Evolutionary conservation across 345 rosid genomes (phyloP).

Genomic region (Lumnitzera littorea): DNA sequence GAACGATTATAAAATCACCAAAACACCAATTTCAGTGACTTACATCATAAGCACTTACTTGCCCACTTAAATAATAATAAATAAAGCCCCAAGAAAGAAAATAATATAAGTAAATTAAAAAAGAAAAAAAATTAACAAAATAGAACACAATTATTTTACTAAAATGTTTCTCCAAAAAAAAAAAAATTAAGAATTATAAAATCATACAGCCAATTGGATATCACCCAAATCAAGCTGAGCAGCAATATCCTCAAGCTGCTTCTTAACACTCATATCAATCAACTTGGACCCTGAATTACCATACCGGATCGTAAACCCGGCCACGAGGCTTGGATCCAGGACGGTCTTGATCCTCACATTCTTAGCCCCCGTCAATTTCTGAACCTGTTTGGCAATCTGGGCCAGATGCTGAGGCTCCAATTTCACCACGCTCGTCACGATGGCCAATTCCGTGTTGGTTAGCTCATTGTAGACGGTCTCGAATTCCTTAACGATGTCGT

Average conservation of each 20-base stretch:
- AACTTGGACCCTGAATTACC: slow-evolving; percentile 72
- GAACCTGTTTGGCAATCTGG: slow-evolving; percentile 89
- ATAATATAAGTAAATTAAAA: no score
- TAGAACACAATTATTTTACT: no score
- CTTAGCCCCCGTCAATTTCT: slow-evolving; percentile 78
- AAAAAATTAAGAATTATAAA: no score
- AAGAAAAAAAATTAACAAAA: no score
- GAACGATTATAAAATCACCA: no score
- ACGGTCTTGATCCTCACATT: slow-evolving; percentile 80
- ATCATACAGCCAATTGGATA: slow-evolving; percentile 42
- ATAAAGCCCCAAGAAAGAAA: no score
- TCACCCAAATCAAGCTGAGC: slow-evolving; percentile 73
- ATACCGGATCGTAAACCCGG: slow-evolving; percentile 84
- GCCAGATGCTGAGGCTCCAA: slow-evolving; percentile 72
- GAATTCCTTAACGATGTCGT: slow-evolving; percentile 70
- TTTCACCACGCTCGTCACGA: slow-evolving; percentile 76
- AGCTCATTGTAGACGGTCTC: slow-evolving; percentile 57
- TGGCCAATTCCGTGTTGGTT: slow-evolving; percentile 69
- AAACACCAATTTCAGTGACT: no score
- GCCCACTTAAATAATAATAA: no score
- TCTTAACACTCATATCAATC: slow-evolving; percentile 95
- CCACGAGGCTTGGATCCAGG: slow-evolving; percentile 72
- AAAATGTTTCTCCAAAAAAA: no score
- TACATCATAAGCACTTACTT: no score
- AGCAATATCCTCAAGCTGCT: slow-evolving; percentile 85